phyloP scores from a whole-genome alignment of 768 basidiomycete genomes.

The Sistotremastrum niveocremeum region DNA sequence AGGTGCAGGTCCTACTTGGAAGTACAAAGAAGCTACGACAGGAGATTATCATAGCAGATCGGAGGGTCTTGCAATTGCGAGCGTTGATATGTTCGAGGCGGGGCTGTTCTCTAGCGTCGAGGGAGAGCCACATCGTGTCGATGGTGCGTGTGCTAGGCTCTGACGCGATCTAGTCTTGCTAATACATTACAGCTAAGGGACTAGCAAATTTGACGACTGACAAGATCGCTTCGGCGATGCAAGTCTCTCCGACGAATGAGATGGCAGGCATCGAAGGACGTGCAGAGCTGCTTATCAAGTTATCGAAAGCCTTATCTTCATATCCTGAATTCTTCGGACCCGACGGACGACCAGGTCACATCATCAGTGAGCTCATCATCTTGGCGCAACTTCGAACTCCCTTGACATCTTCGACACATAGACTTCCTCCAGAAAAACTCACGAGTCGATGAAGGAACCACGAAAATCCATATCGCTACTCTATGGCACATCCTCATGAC shows the following conservation, averaged over 20 bases:
- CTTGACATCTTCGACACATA: conserved; percentile 16
- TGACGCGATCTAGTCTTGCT: not conserved
- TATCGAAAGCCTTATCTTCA: conserved; percentile 54
- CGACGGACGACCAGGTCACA: conserved; percentile 66
- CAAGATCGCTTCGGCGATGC: conserved; percentile 55
- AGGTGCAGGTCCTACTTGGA: conserved; percentile 79
- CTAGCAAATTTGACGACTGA: conserved; percentile 50
- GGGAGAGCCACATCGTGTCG: conserved; percentile 55
- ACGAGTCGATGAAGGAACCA: conserved; percentile 23
- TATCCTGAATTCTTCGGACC: conserved; percentile 59
- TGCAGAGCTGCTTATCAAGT: conserved; percentile 56
- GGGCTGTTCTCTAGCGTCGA: conserved; percentile 69
- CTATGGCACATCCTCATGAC: conserved; percentile 78
- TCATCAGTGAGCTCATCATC: conserved; percentile 42
- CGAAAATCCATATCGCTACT: conserved; percentile 52
- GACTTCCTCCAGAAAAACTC: conserved; percentile 59
- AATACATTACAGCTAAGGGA: conserved; percentile 41
- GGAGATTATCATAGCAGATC: conserved; percentile 47
- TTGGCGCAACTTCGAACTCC: not conserved
- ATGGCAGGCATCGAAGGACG: conserved; percentile 89
- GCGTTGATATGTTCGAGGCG: conserved; percentile 73
- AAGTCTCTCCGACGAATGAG: conserved; percentile 64
- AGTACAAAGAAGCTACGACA: conserved; percentile 48
- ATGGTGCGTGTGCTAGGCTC: conserved; percentile 41
- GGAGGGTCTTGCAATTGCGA: conserved; percentile 82